A percentile compares a stretch with the other conserved stretches of the same genome.
These are phyloP conservation scores for Starmerella geochares DNA, from an alignment of 805 yeast species.

Conservation along the genomic window DNA sequence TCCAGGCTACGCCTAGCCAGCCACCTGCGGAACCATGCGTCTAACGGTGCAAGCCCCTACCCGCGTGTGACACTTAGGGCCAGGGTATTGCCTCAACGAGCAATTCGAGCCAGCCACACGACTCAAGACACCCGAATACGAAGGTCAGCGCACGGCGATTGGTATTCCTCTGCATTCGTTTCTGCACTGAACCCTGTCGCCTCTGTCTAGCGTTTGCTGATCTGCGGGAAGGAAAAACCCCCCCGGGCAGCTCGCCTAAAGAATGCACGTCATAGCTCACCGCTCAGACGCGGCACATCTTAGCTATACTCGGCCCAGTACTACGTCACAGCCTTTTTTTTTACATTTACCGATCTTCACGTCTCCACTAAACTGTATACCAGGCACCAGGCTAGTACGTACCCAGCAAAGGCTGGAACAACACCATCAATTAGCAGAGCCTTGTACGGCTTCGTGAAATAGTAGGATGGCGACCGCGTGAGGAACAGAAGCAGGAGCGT, in stretches of 20 bases:
- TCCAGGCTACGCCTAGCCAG: not conserved
- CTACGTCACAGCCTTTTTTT: no score
- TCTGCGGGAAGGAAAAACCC: not conserved
- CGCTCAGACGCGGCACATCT: not conserved
- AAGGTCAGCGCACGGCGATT: not conserved
- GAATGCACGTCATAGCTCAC: not conserved
- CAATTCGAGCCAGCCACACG: not conserved
- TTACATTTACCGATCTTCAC: not conserved
- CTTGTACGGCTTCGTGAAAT: constrained; percentile 8
- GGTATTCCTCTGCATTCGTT: not conserved
- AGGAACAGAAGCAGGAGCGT: constrained; percentile 25
- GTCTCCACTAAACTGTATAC: constrained; percentile 22
- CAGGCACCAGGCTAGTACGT: constrained; percentile 25
- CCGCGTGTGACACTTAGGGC: not conserved
- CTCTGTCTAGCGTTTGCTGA: not conserved
- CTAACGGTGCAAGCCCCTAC: not conserved
- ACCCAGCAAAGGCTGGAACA: constrained; percentile 21
- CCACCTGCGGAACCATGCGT: not conserved
- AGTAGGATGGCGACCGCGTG: constrained; percentile 6
- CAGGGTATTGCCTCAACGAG: not conserved
- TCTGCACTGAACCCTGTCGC: not conserved
- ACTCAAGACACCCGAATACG: not conserved
- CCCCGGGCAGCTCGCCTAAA: not conserved
- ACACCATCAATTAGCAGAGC: constrained; percentile 17
- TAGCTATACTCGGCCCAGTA: not conserved